Evolutionary conservation across 345 rosid species (phyloP), one percentile per base, ranked within the genome.

Genomic region (Odontarrhena argentea): DNA sequence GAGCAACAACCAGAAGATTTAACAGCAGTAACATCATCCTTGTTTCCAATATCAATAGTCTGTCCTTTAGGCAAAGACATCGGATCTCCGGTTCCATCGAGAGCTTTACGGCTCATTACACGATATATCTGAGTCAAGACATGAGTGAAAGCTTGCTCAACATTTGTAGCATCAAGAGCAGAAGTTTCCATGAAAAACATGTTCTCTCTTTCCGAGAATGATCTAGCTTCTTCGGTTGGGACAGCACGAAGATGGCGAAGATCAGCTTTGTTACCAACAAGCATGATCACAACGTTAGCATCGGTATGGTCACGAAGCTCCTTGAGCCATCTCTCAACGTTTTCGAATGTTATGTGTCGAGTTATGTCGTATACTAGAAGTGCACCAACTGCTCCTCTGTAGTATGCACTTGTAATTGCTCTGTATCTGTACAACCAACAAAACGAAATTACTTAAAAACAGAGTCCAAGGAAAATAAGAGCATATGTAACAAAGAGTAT

Each of bases 231-330:
- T 0, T 82, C 84, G 3, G 79, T 72, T 1, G 76, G 77, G 6
- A 80, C 82, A 0, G 84, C 80, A 15, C 84, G 83, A 56, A 82
- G 68, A 47, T 82, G 86, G 4, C 81, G 80, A 70, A 82, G 74
- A 61, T 82, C 83, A 2, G 82, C 81, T 67, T 82, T 82, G 82
- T 80, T 80, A 15, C 86, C 86, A 15, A 82, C 84, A 30, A 82
- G 80, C 86, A 82, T 82, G 35, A 82, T 82, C 53, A 82, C 86
- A 3, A 82, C 72, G 48, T 80, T 82, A 14, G 78, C 74, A 40
- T 82, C 86, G 0, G 86, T 80, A 56, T 82, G 86, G 55, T 78
- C 84, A 47, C 85, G 78, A 42, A 82, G 82, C 77, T 82, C 86
- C 71, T 73, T 82, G 57, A 82, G 56, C 86, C 86, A 82, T 51